Percentiles rank a stretch among this genome's conserved stretches.
These are phyloP conservation scores for Aspergillus olivimuriae DNA, from an alignment of 495 filamentous ascomycete genomes.

Conservation along the genomic window DNA sequence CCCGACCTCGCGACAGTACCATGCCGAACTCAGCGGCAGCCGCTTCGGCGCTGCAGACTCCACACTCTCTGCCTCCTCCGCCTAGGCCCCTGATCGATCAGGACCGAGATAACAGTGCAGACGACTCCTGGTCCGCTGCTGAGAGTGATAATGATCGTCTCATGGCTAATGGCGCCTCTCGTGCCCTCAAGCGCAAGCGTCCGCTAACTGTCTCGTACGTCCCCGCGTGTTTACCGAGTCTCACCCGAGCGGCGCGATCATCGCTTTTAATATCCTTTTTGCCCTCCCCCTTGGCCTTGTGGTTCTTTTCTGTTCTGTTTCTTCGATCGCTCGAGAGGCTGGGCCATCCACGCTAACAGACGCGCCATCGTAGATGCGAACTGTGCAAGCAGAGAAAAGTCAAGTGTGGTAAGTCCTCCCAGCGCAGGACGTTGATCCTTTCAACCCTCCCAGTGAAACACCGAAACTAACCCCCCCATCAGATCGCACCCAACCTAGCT, in stretches of 20 bases:
- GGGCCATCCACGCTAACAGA: slow-evolving; percentile 24
- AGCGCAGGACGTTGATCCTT: no score
- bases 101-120: slow-evolving; percentile 31
- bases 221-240: background rate
- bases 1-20: slow-evolving; percentile 32
- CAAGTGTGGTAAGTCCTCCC: slow-evolving; percentile 55
- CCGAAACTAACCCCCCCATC: background rate
- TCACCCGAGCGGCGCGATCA: background rate
- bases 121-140: slow-evolving; percentile 31
- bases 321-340: background rate
- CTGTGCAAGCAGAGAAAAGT: slow-evolving; percentile 81
- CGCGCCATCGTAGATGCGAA: slow-evolving; percentile 58
- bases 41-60: slow-evolving; percentile 18
- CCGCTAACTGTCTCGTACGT: slow-evolving; percentile 43
- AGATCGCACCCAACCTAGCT: slow-evolving; percentile 73
- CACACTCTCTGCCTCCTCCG: slow-evolving; percentile 18
- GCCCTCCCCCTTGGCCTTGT: background rate
- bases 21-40: slow-evolving; percentile 34
- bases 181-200: slow-evolving; percentile 37
- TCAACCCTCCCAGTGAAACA: background rate
- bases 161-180: slow-evolving; percentile 25
- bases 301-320: no score
- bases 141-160: slow-evolving; percentile 33
- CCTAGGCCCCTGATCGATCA: slow-evolving; percentile 15
- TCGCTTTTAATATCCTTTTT: background rate